Conservation (phyloP, 495 filamentous ascomycete species). For the Neurospora intermedia region DNA sequence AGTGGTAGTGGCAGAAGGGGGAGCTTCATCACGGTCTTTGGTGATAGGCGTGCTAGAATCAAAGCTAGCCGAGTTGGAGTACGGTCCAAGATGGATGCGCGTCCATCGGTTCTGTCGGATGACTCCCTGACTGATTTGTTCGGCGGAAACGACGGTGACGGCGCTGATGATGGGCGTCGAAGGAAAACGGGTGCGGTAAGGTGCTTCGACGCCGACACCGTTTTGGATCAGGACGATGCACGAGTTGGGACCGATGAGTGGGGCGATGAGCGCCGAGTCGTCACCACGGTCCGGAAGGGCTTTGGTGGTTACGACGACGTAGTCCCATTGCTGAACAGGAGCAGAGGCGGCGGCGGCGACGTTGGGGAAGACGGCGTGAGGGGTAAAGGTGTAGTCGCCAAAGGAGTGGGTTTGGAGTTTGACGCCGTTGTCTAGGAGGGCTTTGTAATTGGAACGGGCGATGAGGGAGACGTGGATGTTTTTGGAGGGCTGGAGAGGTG, state of each 20-base stretch:
- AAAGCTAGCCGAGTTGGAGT: constrained; percentile 24
- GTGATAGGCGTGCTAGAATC: not conserved
- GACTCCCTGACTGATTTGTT: constrained; percentile 36
- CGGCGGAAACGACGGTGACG: constrained; percentile 47
- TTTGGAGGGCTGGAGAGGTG: constrained; percentile 21
- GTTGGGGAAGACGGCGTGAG: constrained; percentile 36
- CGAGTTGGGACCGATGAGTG: constrained; percentile 37
- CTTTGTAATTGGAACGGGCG: constrained; percentile 46
- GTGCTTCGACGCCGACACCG: constrained; percentile 57
- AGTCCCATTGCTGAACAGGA: constrained; percentile 37
- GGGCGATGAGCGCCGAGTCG: constrained; percentile 36
- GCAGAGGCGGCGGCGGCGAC: constrained; percentile 24
- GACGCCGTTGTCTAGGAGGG: constrained; percentile 36
- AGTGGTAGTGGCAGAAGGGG: not conserved
- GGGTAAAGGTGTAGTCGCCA: constrained; percentile 41
- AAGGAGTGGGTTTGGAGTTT: constrained; percentile 40
- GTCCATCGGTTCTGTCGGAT: constrained; percentile 54
- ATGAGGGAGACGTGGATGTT: constrained; percentile 37
- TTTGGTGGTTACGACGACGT: constrained; percentile 50
- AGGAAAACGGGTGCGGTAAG: constrained; percentile 48
- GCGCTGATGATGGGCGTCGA: constrained; percentile 45
- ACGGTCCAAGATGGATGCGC: constrained; percentile 46
- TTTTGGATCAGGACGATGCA: constrained; percentile 59
- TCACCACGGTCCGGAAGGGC: constrained; percentile 42
- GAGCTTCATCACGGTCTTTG: not conserved